Evolutionary conservation across 2,329 filamentous ascomycete genomes (phyloP).

Genomic region (Hyphodiscus sp.): DNA sequence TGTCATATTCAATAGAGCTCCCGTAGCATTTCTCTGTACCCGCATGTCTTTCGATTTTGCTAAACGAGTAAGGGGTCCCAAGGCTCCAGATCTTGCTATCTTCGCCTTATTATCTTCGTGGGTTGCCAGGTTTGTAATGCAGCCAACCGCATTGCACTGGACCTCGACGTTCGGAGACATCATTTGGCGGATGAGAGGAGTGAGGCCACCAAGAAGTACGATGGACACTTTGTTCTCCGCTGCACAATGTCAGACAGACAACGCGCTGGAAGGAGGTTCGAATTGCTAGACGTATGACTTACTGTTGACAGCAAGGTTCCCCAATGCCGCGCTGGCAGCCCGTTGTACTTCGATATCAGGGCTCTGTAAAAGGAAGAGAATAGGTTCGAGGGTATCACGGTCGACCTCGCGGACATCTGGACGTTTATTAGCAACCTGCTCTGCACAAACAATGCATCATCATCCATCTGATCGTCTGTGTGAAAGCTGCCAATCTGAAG

Average conservation of each 20-base stretch:
- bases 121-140: constrained; percentile 95
- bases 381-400: constrained; percentile 89
- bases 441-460: neutral
- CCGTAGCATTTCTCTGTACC: constrained; percentile 94
- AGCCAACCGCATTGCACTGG: constrained; percentile 97
- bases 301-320: constrained; percentile 97
- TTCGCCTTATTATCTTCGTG: constrained; percentile 99
- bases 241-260: constrained; percentile 48
- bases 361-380: constrained; percentile 90
- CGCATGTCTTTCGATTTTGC: constrained; percentile 99
- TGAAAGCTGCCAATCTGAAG: neutral
- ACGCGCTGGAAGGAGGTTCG: neutral
- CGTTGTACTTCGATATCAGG: constrained; percentile 95
- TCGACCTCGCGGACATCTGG: constrained; percentile 95
- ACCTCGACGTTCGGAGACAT: constrained; percentile 96
- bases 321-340: constrained; percentile 89
- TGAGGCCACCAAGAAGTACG: constrained; percentile 82
- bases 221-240: constrained; percentile 98
- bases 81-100: constrained; percentile 89
- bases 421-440: constrained; percentile 13
- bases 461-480: neutral
- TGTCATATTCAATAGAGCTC: constrained; percentile 96
- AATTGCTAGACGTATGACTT: constrained; percentile 32
- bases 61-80: constrained; percentile 82
- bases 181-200: constrained; percentile 95